Base-by-base conservation (phyloP, 2,329 filamentous ascomycete species). In the Microdochium trichocladiopsis region DNA sequence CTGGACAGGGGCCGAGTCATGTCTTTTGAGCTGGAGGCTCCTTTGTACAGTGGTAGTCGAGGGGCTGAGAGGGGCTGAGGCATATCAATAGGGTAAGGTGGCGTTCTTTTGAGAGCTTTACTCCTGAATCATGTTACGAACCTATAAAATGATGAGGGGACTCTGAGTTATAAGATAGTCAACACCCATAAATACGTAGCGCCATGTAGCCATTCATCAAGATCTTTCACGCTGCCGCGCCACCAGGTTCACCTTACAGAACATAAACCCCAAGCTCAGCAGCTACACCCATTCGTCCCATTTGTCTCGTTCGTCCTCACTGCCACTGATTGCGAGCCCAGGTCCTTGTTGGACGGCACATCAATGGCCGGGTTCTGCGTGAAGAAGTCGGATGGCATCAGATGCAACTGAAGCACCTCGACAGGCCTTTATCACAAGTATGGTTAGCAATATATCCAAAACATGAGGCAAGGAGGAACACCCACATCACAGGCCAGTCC, bases 401-500 rank as follows among this genome's bases (percentile, higher is more conserved):
- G 54, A 23, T 60, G 56, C 21, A 61, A 55, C 49, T 59, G 56
- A 48, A 60, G 57, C 3, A 54, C 57, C 47, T 61, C 59, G n/a
- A 60, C 56, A 47, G 59, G 59, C 59, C 56, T 57, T 16, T 47
- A 50, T 11, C 36, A 45, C 18, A 12, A 18, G 14, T 31, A 8
- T 31, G 8, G 28, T 8, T 45, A 23, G 41, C 6, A 45, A 45
- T 6, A 45, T 14, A 31, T 8, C 28, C 28, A 45, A n/a, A n/a
- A n/a, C n/a, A n/a, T n/a, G n/a, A 6, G 36, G n/a, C 6, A 41
- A 8, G n/a, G 11, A 45, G n/a, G n/a, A 45, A 45, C 21, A 51
- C 43, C n/a, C 45, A 52, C 84, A 87, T 87, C 41, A 87, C 79
- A 1, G 83, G 83, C 66, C 86, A 87, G 61, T 87, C 83, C 60